These are phyloP conservation scores for Pythium myriotylum DNA, from an alignment of 352 stramenopile species.

Conservation along the genomic window DNA sequence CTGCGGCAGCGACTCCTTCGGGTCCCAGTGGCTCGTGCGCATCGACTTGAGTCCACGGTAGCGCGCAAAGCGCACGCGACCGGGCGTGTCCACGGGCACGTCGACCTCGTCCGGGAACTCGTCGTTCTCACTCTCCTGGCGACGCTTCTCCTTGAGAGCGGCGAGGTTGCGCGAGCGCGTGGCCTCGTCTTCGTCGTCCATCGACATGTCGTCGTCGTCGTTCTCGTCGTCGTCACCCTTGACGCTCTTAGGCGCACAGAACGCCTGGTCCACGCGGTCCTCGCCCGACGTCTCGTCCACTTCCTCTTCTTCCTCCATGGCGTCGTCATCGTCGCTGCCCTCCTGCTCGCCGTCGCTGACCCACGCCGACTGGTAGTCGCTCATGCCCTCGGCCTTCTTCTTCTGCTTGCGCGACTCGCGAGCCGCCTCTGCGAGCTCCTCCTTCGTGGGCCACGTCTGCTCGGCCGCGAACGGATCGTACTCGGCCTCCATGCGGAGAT, in stretches of 20 bases:
- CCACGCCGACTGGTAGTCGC: slow-evolving; percentile 96
- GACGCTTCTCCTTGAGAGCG: slow-evolving; percentile 79
- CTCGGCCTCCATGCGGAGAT: slow-evolving; percentile 86
- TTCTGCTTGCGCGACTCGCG: slow-evolving; percentile 64
- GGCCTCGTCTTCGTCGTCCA: slow-evolving; percentile 71
- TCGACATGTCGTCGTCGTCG: slow-evolving; percentile 78
- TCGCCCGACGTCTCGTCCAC: slow-evolving; percentile 49
- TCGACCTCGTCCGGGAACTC: slow-evolving; percentile 97
- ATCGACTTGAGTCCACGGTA: slow-evolving; percentile 98
- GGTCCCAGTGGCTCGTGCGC: slow-evolving; percentile 96
- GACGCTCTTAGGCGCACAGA: slow-evolving; percentile 73
- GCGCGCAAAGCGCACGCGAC: slow-evolving; percentile 75
- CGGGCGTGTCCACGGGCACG: slow-evolving; percentile 54
- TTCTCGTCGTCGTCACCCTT: slow-evolving; percentile 54
- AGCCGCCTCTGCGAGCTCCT: slow-evolving; percentile 93
- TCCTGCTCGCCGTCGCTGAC: slow-evolving; percentile 79
- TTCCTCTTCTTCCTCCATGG: slow-evolving; percentile 20
- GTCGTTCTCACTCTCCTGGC: slow-evolving; percentile 92
- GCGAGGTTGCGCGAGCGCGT: slow-evolving; percentile 38
- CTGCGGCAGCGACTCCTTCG: slow-evolving; percentile 97
- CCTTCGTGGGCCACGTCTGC: slow-evolving; percentile 97
- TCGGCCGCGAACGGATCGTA: slow-evolving; percentile 96
- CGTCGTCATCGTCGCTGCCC: slow-evolving; percentile 55
- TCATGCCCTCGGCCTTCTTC: slow-evolving; percentile 69
- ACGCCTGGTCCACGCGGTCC: slow-evolving; percentile 71